Conservation (phyloP, 2,329 filamentous ascomycete species). For the Thelonectria olida region DNA sequence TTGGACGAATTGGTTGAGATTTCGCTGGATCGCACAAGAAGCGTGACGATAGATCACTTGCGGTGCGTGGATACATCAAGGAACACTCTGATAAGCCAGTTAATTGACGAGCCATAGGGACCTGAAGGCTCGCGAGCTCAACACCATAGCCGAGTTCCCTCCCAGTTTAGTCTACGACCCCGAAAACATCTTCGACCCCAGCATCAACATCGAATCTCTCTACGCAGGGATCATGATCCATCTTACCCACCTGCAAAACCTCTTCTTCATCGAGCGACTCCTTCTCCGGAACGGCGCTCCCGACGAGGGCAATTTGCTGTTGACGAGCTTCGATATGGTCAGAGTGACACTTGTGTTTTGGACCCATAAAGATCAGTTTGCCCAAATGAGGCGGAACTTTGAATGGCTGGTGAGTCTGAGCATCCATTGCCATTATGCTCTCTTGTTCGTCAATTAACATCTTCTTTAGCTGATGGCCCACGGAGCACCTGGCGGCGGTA, state of each 20-base stretch:
- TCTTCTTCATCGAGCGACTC: slow-evolving; percentile 22
- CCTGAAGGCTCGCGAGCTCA: slow-evolving; percentile 13
- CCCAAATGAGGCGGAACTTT: slow-evolving; percentile 9
- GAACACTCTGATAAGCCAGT: neutral
- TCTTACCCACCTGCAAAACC: slow-evolving; percentile 14
- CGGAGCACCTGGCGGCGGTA: slow-evolving; percentile 57
- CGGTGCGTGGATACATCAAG: neutral
- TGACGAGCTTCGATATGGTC: slow-evolving; percentile 19
- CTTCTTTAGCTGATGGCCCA: slow-evolving; percentile 55
- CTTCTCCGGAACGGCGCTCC: slow-evolving; percentile 10
- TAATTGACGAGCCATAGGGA: neutral
- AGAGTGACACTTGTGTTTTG: slow-evolving; percentile 14
- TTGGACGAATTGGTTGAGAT: slow-evolving; percentile 43
- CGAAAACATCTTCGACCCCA: neutral
- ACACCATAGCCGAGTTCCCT: slow-evolving; percentile 6
- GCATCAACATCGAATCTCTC: neutral
- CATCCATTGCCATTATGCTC: too few species aligned
- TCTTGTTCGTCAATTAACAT: neutral
- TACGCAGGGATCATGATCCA: slow-evolving; percentile 14
- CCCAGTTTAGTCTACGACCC: slow-evolving; percentile 1
- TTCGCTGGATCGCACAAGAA: slow-evolving; percentile 25
- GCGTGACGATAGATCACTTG: neutral
- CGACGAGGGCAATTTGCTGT: slow-evolving; percentile 19
- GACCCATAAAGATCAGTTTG: slow-evolving; percentile 25
- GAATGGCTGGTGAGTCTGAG: slow-evolving; percentile 23